Evolutionary conservation across 2,329 filamentous ascomycete genomes (phyloP).

Genomic region (Cryphonectria radicalis): DNA sequence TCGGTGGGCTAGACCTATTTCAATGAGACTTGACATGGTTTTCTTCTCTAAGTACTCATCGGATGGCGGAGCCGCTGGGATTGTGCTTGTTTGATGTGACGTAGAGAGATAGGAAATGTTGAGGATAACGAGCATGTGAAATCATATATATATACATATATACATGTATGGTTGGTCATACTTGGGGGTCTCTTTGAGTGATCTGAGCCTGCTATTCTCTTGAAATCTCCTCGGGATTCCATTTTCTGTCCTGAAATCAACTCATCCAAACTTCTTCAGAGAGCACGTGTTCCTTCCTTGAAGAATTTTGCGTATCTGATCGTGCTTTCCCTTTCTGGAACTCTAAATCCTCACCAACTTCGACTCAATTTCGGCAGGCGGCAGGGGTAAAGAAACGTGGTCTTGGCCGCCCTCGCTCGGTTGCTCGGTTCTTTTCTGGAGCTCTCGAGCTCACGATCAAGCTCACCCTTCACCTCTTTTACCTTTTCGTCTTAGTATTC

Average conservation of each 20-base stretch:
- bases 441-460: neutral
- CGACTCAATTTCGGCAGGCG: neutral
- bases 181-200: neutral
- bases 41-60: neutral
- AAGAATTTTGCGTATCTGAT: neutral
- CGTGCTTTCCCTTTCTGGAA: slow-evolving; percentile 9
- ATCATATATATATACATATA: neutral
- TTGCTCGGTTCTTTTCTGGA: neutral
- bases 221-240: neutral
- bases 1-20: slow-evolving; percentile 23
- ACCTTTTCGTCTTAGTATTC: neutral
- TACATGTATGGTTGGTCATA: neutral
- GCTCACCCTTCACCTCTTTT: neutral
- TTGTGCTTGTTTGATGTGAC: slow-evolving; percentile 16
- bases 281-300: neutral
- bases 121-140: slow-evolving; percentile 15
- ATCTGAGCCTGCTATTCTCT: neutral
- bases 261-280: neutral
- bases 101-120: slow-evolving; percentile 24
- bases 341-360: neutral
- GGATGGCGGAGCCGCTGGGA: slow-evolving; percentile 10
- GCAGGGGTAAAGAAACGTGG: neutral
- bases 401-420: neutral
- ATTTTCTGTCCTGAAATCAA: neutral
- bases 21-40: slow-evolving; percentile 2